These are phyloP conservation scores for Tylopilus vinaceipallidus DNA, from an alignment of 768 basidiomycete species.

Conservation along the genomic window DNA sequence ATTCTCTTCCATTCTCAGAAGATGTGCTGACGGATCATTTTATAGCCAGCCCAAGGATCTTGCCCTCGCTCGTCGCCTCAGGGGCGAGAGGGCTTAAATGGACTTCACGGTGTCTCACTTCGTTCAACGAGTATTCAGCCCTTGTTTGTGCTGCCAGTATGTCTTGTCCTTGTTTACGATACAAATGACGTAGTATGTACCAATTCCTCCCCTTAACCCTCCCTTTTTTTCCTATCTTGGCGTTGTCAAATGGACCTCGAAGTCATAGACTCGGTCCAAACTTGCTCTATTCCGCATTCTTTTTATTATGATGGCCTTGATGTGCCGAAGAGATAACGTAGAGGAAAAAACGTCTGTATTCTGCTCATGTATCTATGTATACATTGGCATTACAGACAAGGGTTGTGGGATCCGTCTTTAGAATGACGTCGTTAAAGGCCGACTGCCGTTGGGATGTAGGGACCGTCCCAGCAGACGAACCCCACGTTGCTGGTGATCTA, in stretches of 20 bases:
- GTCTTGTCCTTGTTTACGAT: constrained; percentile 24
- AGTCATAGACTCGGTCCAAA: background rate
- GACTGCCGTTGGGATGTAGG: constrained; percentile 40
- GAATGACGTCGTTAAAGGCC: constrained; percentile 11
- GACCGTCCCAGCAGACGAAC: constrained; percentile 49
- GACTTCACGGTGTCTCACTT: background rate
- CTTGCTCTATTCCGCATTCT: background rate
- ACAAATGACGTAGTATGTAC: constrained; percentile 32
- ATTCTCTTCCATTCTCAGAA: background rate
- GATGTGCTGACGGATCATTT: constrained; percentile 29
- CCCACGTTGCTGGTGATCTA: constrained; percentile 47
- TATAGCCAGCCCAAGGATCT: constrained; percentile 87
- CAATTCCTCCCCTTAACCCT: constrained; percentile 13
- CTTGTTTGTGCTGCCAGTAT: constrained; percentile 15
- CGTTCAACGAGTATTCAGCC: background rate
- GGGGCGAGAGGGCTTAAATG: constrained; percentile 76
- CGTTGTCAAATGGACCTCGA: constrained; percentile 7
- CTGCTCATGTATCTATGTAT: constrained; percentile 22
- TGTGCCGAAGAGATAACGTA: constrained; percentile 14
- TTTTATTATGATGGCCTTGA: background rate
- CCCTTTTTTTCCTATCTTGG: background rate
- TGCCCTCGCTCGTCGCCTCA: constrained; percentile 77
- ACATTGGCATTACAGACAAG: constrained; percentile 22
- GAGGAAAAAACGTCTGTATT: constrained; percentile 30
- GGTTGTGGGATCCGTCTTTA: background rate